Percentiles rank a stretch among this genome's conserved stretches.
Evolutionary conservation across 371 early-diverging fungal species (phyloP).

Genomic region (Rhizomucor pusillus): DNA sequence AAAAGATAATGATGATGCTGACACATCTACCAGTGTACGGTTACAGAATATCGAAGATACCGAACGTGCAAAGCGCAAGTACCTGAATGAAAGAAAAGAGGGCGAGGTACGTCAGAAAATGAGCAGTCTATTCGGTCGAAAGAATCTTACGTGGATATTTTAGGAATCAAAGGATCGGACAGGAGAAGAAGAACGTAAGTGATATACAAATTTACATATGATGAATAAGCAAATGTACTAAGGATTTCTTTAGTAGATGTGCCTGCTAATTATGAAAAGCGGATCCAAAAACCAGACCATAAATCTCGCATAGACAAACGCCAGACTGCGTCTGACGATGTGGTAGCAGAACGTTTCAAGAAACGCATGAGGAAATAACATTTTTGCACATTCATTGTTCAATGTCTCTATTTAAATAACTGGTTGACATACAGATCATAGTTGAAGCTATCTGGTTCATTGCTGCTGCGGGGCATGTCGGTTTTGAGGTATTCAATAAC

Average conservation of each 20-base stretch:
- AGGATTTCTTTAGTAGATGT: conserved; percentile 11
- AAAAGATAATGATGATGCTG: not conserved
- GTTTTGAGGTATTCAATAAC: conserved; percentile 72
- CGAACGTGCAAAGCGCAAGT: conserved; percentile 72
- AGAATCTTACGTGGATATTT: too few species aligned
- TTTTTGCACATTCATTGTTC: not conserved
- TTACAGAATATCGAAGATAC: conserved; percentile 85
- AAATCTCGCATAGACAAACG: conserved; percentile 35
- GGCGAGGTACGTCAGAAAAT: conserved; percentile 4
- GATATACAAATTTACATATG: too few species aligned
- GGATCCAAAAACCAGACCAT: conserved; percentile 29
- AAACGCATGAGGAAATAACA: conserved; percentile 65
- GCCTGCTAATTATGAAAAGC: conserved; percentile 36
- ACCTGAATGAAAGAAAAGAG: conserved; percentile 31
- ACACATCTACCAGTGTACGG: conserved; percentile 50
- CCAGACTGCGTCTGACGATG: conserved; percentile 76
- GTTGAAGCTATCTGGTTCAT: conserved; percentile 60
- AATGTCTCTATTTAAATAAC: conserved; percentile 56
- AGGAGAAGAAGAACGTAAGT: conserved; percentile 1
- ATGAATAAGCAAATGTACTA: too few species aligned
- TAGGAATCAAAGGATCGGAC: not conserved
- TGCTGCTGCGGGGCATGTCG: conserved; percentile 62
- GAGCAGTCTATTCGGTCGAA: too few species aligned
- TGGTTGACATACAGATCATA: conserved; percentile 66
- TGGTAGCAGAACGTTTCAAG: conserved; percentile 79